Evolutionary conservation across 169 alveolate genomes (phyloP).

Genomic region (Cryptosporidium parvum): DNA sequence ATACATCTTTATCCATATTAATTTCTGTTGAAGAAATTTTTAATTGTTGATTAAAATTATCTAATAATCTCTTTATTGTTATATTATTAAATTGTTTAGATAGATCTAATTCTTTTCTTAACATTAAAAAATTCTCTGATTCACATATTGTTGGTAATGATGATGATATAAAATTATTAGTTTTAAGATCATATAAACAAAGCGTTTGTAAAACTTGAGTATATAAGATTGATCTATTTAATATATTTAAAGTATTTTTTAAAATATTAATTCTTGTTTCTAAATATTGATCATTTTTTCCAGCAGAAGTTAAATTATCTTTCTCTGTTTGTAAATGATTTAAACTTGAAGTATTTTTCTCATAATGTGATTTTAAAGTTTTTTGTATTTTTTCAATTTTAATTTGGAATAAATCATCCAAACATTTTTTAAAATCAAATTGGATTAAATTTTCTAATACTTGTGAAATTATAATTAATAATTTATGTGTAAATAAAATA

Average conservation of each 20-base stretch:
- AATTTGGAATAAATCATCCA: neutral
- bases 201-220: neutral
- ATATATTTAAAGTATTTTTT: conserved; percentile 19
- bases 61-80: neutral
- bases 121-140: neutral
- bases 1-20: neutral
- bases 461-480: neutral
- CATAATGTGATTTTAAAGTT: neutral
- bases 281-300: neutral
- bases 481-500: neutral
- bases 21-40: neutral
- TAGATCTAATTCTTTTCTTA: neutral
- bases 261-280: neutral
- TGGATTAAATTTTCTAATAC: neutral
- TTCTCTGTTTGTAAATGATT: neutral
- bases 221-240: conserved; percentile 14
- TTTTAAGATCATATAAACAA: conserved; percentile 5
- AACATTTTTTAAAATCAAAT: neutral
- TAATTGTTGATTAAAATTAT: neutral
- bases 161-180: conserved; percentile 16
- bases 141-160: conserved; percentile 5
- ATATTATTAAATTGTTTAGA: conserved; percentile 6
- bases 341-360: neutral
- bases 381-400: conserved; percentile 13
- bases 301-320: neutral